These are phyloP conservation scores for Prasinococcaceae sp. DNA, from an alignment of 139 green algal genomes.

Conservation along the genomic window DNA sequence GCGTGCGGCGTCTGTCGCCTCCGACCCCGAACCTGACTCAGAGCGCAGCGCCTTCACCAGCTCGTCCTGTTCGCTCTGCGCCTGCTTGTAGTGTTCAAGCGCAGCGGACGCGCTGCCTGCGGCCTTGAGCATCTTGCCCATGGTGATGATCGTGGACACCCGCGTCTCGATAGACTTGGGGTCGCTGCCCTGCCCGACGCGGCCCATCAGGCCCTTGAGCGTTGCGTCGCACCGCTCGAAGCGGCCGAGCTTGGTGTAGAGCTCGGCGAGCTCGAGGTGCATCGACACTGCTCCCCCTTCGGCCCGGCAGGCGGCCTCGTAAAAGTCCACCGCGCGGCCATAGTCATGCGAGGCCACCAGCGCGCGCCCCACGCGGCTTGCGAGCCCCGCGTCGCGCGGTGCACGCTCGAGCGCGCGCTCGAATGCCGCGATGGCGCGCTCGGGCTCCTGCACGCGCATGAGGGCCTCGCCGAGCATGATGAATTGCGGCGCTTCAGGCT, in stretches of 20 bases:
- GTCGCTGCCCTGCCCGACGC: constrained; percentile 1
- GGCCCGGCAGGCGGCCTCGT: constrained; percentile 37
- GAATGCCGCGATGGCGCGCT: constrained; percentile 43
- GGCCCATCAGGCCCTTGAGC: constrained; percentile 16
- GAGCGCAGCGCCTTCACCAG: background rate
- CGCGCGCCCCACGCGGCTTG: constrained; percentile 21
- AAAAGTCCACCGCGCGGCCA: constrained; percentile 49
- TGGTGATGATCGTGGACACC: background rate
- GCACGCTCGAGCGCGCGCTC: constrained; percentile 39
- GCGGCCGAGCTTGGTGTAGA: constrained; percentile 45
- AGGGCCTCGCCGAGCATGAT: constrained; percentile 57
- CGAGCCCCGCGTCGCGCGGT: constrained; percentile 12
- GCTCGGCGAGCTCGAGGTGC: constrained; percentile 44
- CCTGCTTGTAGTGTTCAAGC: too few species aligned
- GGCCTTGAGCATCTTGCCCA: background rate
- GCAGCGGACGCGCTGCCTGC: too few species aligned
- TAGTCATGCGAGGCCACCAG: constrained; percentile 56
- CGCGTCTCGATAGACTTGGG: constrained; percentile 28
- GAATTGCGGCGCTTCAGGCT: constrained; percentile 38
- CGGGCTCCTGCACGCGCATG: constrained; percentile 57
- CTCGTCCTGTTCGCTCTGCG: background rate
- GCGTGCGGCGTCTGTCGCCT: too few species aligned
- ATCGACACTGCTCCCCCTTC: constrained; percentile 10
- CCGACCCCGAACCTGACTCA: too few species aligned
- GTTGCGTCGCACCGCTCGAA: constrained; percentile 26